phyloP scores from a whole-genome alignment of 352 stramenopile species.

The Phytophthora europaea region DNA sequence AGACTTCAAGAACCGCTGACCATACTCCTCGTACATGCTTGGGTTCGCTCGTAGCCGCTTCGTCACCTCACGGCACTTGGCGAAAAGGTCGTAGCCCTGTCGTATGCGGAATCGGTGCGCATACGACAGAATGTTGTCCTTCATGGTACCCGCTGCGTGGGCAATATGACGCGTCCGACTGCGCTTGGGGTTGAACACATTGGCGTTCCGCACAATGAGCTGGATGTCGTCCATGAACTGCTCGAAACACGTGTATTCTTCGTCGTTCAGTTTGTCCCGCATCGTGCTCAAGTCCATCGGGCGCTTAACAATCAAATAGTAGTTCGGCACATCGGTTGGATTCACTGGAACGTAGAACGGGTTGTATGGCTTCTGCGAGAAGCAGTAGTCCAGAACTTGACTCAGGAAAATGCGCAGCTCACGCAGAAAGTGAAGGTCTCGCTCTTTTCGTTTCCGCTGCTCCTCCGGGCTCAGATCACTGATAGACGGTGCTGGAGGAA shows the following conservation, averaged over 20 bases:
- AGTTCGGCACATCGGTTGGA: constrained; percentile 82
- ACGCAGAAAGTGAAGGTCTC: constrained; percentile 85
- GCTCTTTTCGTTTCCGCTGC: constrained; percentile 60
- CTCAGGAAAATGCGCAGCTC: constrained; percentile 91
- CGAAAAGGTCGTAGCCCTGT: constrained; percentile 92
- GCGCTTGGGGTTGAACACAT: constrained; percentile 90
- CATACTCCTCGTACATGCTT: constrained; percentile 52
- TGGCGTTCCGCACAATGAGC: constrained; percentile 90
- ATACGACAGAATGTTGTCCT: constrained; percentile 91
- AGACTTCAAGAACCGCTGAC: constrained; percentile 30
- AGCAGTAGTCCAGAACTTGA: constrained; percentile 87
- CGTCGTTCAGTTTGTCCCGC: constrained; percentile 90
- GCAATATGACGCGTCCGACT: constrained; percentile 81
- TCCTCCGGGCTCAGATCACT: constrained; percentile 49
- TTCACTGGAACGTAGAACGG: constrained; percentile 85
- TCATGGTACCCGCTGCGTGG: constrained; percentile 86
- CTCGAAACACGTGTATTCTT: constrained; percentile 91
- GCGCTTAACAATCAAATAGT: constrained; percentile 89
- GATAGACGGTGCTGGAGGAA: constrained; percentile 40
- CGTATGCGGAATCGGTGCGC: constrained; percentile 88
- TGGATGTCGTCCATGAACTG: constrained; percentile 91
- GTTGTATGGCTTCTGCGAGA: constrained; percentile 68
- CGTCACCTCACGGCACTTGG: constrained; percentile 83
- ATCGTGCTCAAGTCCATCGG: constrained; percentile 93
- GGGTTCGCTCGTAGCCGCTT: constrained; percentile 68